A percentile compares a stretch with the other conserved stretches of the same genome.
phyloP scores from a whole-genome alignment of 768 basidiomycete genomes.

The Russula compacta region DNA sequence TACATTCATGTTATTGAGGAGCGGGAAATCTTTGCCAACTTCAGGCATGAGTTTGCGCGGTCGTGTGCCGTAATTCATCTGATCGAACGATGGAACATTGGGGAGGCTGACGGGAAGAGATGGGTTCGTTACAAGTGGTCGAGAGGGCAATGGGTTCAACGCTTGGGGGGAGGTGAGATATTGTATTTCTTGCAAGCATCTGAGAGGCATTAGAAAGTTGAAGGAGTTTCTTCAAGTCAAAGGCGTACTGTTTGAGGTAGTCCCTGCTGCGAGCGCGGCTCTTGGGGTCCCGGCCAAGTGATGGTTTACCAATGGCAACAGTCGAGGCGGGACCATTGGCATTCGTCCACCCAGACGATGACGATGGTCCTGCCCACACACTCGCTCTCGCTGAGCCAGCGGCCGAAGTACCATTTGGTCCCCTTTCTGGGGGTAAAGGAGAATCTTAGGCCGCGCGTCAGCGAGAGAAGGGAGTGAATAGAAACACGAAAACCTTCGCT shows the following conservation, averaged over 20 bases:
- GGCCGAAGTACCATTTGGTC: conserved; percentile 31
- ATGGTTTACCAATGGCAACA: conserved; percentile 48
- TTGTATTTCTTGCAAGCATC: conserved; percentile 95
- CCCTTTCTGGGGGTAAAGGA: conserved; percentile 57
- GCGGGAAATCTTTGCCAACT: conserved; percentile 56
- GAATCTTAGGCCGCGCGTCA: conserved; percentile 42
- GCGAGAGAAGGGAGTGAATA: conserved; percentile 8
- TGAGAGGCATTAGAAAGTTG: conserved; percentile 27
- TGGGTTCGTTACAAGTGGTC: conserved; percentile 63
- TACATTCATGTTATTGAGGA: conserved; percentile 51
- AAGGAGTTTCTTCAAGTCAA: conserved; percentile 84
- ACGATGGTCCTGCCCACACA: conserved; percentile 42
- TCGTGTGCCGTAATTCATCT: conserved; percentile 66
- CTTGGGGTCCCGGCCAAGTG: conserved; percentile 86
- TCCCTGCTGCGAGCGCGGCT: conserved; percentile 90
- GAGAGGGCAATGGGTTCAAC: conserved; percentile 90
- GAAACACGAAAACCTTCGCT: conserved; percentile 56
- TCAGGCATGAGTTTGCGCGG: conserved; percentile 78
- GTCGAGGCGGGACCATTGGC: conserved; percentile 38
- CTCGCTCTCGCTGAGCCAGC: conserved; percentile 41
- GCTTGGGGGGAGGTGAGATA: conserved; percentile 96
- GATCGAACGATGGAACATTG: conserved; percentile 66
- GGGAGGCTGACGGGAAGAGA: conserved; percentile 56
- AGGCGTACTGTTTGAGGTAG: conserved; percentile 90
- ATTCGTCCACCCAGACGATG: conserved; percentile 38